phyloP scores from a whole-genome alignment of 2,329 filamentous ascomycete genomes.

The Xylaria digitata region DNA sequence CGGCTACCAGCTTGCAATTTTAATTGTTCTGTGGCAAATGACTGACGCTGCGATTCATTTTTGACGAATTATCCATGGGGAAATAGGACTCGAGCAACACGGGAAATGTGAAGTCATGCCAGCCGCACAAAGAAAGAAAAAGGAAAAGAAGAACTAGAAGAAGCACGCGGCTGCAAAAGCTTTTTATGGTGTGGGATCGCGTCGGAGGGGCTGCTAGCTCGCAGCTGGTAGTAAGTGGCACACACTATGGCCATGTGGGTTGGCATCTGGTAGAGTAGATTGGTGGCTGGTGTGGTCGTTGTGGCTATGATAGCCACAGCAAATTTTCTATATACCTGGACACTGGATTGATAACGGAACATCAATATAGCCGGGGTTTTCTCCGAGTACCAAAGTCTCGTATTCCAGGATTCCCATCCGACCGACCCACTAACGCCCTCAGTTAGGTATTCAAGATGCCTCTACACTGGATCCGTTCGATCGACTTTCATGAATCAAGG shows the following conservation, averaged over 20 bases:
- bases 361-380: slow-evolving; percentile 26
- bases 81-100: slow-evolving; percentile 79
- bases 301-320: neutral
- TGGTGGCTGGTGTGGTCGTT: neutral
- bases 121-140: slow-evolving; percentile 80
- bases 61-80: slow-evolving; percentile 64
- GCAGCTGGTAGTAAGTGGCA: neutral
- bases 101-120: slow-evolving; percentile 77
- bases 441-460: neutral
- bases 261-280: neutral
- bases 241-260: fast-evolving
- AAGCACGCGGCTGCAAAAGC: slow-evolving; percentile 12
- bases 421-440: neutral
- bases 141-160: slow-evolving; percentile 42
- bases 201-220: neutral
- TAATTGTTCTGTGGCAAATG: slow-evolving; percentile 77
- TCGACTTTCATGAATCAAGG: neutral
- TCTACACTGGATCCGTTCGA: neutral
- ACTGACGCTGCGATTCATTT: slow-evolving; percentile 74
- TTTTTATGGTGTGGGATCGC: slow-evolving; percentile 32
- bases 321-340: too few relatives aligned
- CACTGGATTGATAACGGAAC: slow-evolving; percentile 25
- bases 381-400: neutral
- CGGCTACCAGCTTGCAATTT: slow-evolving; percentile 64
- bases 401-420: neutral